Evolutionary conservation across 805 yeast genomes (phyloP), one percentile per base, ranked within the genome.

Genomic region (Pichia ethanolica): DNA sequence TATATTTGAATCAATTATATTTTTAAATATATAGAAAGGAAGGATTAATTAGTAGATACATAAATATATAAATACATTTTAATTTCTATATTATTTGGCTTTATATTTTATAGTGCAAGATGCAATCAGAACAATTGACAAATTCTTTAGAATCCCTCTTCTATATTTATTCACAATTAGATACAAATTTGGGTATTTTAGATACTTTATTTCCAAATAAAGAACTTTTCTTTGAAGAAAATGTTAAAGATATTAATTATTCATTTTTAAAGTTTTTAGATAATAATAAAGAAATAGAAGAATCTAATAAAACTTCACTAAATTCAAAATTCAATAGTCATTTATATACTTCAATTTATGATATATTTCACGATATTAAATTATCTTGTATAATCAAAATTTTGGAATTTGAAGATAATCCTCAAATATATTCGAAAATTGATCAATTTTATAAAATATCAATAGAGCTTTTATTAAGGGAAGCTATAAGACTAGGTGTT

Each of bases 351-450:
- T 67, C 75, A 0, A 69, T 83, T 7, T 84, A 82, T 57, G 68
- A 69, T 40, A 59, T 86, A 11, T 85, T 71, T 57, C 91, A 86
- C 59, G 95, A 86, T 62, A 60, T 86, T 42, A 82, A 75, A 51
- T 65, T 82, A 14, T 78, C 82, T 0, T 68, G 81, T 36, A 71
- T 78, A 11, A 58, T 71, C n/a, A 64, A 71, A 35, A 71, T 84
- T 28, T 67, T 72, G 40, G 67, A 72, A 38, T 68, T 73, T 49
- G 72, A 73, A 26, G 69, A 78, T 20, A 84, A 85, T 1, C 62
- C 77, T 1, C 58, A 65, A 5, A 62, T 64, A 4, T 85, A 86
- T 55, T 64, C 66, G 14, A 67, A 73, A 51, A 71, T 82, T 44
- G 91, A 86, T 59, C 72, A 71, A 43, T 83, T 82, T 58, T 84